Evolutionary conservation across 352 stramenopile species (phyloP), one percentile per base, ranked within the genome.

Genomic region (Pythium diclinum): DNA sequence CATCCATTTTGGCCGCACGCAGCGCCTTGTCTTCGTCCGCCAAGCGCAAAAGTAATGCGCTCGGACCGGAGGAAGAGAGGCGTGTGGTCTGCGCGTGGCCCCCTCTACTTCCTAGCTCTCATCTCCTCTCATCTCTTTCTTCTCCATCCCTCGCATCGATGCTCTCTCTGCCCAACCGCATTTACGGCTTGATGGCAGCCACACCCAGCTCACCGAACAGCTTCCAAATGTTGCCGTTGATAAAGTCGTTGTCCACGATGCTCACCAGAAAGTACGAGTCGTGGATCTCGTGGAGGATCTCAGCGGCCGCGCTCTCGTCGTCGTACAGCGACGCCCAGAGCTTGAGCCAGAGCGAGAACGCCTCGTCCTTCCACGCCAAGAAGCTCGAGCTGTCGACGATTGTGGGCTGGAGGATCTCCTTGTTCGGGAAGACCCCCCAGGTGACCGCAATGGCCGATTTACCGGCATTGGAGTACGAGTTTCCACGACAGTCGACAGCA

Each of bases 171-270:
- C 55, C 14, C 13, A 30, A 49, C 32, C 32, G 6, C 59, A 10
- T 33, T 17, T 47, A 32, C 9, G 33, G 40, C 40, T 47, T 47
- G 40, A 47, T 47, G 40, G 13, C 17, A 23, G 40, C 16, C 14
- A 47, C 30, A 3, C 53, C 40, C 17, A 71, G 56, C 11, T 72
- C 46, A 30, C 82, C 74, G 55, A 95, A 91, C 60, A 92, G 66
- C 63, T 88, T 78, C 86, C 86, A 95, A 51, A 95, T 95, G 67
- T 95, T 83, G 53, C 86, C 86, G 54, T 87, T 84, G 58, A 93
- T 75, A 60, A 97, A 99, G 70, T 99, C 92, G 76, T 99, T 99
- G 83, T 99, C 97, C 69, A 99, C 97, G 59, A 99, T 98, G 61
- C 95, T 98, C 46, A 99, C 96, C 46, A 99, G 79, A 71, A 97